phyloP scores from a whole-genome alignment of 176 grass and related monocot genomes.

The sorghum (Sorghum bicolor) region Sorghum_bicolor_NCBIv3 NC_012871.2:16410001-16410500 shows the following conservation, averaged over 20 bases:
- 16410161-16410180: neutral
- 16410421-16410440: slow-evolving; percentile 60
- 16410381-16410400: neutral
- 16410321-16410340: slow-evolving; percentile 48
- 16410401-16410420: neutral
- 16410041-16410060: neutral
- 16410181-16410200: neutral
- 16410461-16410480: slow-evolving; percentile 48
- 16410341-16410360: neutral
- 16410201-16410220: neutral
- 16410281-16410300: slow-evolving; percentile 43
- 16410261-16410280: slow-evolving; percentile 67
- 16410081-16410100: neutral
- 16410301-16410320: slow-evolving; percentile 43
- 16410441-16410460: slow-evolving; percentile 39
- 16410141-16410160: neutral
- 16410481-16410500: slow-evolving; percentile 37
- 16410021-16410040: neutral
- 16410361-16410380: neutral
- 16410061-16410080: neutral
- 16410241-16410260: slow-evolving; percentile 25
- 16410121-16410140: neutral
- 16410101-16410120: neutral
- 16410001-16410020: neutral
- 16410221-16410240: neutral